phyloP scores from a whole-genome alignment of 345 rosid species.

The Aquilaria malaccensis region DNA sequence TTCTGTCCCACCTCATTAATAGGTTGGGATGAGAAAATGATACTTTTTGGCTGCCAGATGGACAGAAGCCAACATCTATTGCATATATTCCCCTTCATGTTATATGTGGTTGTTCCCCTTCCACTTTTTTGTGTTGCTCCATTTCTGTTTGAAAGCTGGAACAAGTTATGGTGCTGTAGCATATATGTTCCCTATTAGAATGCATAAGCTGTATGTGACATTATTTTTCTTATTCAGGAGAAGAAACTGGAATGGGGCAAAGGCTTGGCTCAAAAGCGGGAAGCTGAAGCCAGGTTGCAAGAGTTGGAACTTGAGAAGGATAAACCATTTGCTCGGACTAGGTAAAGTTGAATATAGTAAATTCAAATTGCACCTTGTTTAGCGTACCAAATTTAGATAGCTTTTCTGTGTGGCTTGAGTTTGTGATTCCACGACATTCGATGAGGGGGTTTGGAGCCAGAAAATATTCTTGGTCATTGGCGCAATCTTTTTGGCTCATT shows the following conservation, averaged over 20 bases:
- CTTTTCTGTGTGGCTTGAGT: neutral
- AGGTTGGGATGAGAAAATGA: no score
- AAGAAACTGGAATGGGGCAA: conserved; percentile 93
- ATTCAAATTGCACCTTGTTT: neutral
- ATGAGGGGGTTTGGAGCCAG: neutral
- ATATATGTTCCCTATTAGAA: neutral
- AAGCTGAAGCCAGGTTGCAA: conserved; percentile 62
- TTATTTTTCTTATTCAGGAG: conserved; percentile 38
- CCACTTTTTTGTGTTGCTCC: no score
- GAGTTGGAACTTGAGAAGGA: conserved; percentile 84
- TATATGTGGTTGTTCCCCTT: no score
- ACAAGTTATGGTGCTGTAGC: no score
- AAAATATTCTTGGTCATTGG: no score
- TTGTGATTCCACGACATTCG: conserved; percentile 1
- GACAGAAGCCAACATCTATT: no score
- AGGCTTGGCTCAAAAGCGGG: conserved; percentile 92
- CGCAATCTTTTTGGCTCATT: no score
- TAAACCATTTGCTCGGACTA: conserved; percentile 84
- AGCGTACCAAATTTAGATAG: no score
- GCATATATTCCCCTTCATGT: no score
- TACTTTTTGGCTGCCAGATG: no score
- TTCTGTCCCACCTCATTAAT: no score
- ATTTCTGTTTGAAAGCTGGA: no score
- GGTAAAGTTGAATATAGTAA: conserved; percentile 29
- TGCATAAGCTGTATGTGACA: neutral